Evolutionary conservation across 140 eudicot species (phyloP).

Genomic region (Bidens hawaiensis): DNA sequence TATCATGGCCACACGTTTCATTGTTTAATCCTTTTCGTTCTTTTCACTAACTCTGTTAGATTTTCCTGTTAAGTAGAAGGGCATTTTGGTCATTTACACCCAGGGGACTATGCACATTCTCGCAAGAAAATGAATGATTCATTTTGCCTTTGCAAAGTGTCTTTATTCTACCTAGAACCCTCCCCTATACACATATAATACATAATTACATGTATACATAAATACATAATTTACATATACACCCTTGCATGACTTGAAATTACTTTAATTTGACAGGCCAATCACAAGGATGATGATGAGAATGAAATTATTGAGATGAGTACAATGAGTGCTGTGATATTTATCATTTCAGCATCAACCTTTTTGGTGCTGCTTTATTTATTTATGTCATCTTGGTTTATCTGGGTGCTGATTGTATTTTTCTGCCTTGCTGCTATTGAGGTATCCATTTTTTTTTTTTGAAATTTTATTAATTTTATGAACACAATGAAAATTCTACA

Average conservation of each 20-base stretch:
- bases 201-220: too few species aligned
- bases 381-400: constrained; percentile 86
- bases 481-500: constrained; percentile 2
- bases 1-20: too few species aligned
- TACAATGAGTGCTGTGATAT: constrained; percentile 59
- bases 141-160: too few species aligned
- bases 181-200: too few species aligned
- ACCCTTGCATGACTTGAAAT: constrained; percentile 12
- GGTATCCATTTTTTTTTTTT: constrained; percentile 34
- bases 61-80: too few species aligned
- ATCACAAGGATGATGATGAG: constrained; percentile 46
- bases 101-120: too few species aligned
- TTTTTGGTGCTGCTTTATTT: constrained; percentile 70
- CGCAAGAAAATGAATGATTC: too few species aligned
- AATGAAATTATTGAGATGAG: constrained; percentile 59
- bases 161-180: too few species aligned
- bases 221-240: not conserved
- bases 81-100: too few species aligned
- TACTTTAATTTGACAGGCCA: constrained; percentile 15
- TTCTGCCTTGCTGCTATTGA: constrained; percentile 82
- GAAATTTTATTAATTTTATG: not conserved
- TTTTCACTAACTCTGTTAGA: too few species aligned
- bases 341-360: constrained; percentile 75
- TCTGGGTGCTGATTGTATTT: constrained; percentile 72
- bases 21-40: too few species aligned